phyloP scores from a whole-genome alignment of 2,329 filamentous ascomycete genomes.

The Colletotrichum abscissum region DNA sequence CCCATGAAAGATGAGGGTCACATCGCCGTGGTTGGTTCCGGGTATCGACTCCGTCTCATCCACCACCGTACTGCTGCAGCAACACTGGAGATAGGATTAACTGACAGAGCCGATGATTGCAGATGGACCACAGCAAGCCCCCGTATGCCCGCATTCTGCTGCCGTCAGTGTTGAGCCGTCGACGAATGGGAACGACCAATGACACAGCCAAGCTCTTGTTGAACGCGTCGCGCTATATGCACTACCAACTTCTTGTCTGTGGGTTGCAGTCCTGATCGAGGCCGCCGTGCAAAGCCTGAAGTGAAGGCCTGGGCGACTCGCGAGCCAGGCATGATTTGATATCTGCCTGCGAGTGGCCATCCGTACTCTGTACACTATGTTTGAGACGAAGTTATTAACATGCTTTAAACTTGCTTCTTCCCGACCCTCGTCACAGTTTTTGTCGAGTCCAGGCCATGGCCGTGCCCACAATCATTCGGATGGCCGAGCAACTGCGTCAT shows the following conservation, averaged over 20 bases:
- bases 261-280: background rate
- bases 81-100: slow-evolving; percentile 10
- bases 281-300: background rate
- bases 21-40: slow-evolving; percentile 17
- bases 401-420: slow-evolving; percentile 23
- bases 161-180: background rate
- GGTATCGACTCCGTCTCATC: slow-evolving; percentile 20
- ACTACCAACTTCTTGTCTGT: slow-evolving; percentile 19
- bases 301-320: background rate
- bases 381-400: slow-evolving; percentile 16
- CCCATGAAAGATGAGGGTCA: slow-evolving; percentile 8
- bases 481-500: slow-evolving; percentile 30
- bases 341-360: background rate
- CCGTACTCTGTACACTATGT: background rate
- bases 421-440: background rate
- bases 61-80: slow-evolving; percentile 11
- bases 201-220: slow-evolving; percentile 4
- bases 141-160: slow-evolving; percentile 3
- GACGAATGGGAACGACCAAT: slow-evolving; percentile 12
- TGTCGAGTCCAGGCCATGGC: slow-evolving; percentile 1
- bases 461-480: slow-evolving; percentile 21
- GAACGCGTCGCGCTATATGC: slow-evolving; percentile 28
- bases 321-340: slow-evolving; percentile 15
- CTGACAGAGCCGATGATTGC: slow-evolving; percentile 16
- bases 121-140: slow-evolving; percentile 12